A percentile compares a stretch with the other conserved stretches of the same genome.
Conservation (phyloP, 1,284 basidiomycete species). For the Moesziomyces globuligerus region DNA sequence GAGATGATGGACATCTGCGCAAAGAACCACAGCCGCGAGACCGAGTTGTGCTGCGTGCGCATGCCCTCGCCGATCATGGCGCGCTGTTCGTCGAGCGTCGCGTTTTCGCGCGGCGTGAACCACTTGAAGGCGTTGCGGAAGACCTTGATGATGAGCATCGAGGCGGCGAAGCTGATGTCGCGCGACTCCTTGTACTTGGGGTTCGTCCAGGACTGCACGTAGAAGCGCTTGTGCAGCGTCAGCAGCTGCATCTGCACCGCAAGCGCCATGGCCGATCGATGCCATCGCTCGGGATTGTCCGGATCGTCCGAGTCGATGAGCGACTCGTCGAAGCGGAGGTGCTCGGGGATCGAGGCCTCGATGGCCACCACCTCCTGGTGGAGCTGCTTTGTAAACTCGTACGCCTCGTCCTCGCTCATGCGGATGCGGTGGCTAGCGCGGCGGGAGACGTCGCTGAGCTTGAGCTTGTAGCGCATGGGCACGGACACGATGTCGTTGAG, state of each 20-base stretch:
- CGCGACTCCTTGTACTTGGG: conserved; percentile 52
- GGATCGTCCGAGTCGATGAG: conserved; percentile 37
- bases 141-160: conserved; percentile 51
- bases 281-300: conserved; percentile 28
- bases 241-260: conserved; percentile 32
- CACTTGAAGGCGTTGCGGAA: conserved; percentile 58
- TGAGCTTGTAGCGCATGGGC: conserved; percentile 39
- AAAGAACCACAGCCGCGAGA: conserved; percentile 53
- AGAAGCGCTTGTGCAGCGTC: conserved; percentile 58
- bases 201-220: conserved; percentile 60
- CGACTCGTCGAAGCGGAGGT: conserved; percentile 43
- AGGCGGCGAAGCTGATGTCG: conserved; percentile 54
- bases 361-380: conserved; percentile 53
- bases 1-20: conserved; percentile 55
- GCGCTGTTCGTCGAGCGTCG: conserved; percentile 36
- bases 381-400: conserved; percentile 49
- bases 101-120: conserved; percentile 47
- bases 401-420: conserved; percentile 50
- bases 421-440: conserved; percentile 42
- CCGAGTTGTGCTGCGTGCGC: conserved; percentile 45
- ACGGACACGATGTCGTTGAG: conserved; percentile 35
- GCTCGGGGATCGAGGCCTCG: conserved; percentile 37
- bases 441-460: conserved; percentile 46
- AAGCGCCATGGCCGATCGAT: conserved; percentile 34
- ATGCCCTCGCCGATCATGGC: conserved; percentile 42